A percentile compares a stretch with the other conserved stretches of the same genome.
phyloP scores from a whole-genome alignment of 2,329 filamentous ascomycete species.

The Talaromyces sp. region DNA sequence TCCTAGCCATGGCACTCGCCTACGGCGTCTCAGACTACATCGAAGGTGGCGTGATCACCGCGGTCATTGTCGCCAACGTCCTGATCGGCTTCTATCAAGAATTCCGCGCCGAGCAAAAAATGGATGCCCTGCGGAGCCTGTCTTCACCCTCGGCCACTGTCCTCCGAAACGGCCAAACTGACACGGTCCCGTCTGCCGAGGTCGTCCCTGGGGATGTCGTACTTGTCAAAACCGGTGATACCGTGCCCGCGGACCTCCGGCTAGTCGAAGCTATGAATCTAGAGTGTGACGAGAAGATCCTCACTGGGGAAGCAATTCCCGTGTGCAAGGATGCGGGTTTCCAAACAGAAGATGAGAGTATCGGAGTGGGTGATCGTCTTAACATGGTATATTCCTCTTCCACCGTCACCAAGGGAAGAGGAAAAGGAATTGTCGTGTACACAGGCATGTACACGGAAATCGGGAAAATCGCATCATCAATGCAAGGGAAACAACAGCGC shows the following conservation, averaged over 20 bases:
- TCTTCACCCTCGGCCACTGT: slow-evolving; percentile 54
- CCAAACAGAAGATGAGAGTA: slow-evolving; percentile 18
- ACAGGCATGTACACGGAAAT: slow-evolving; percentile 60
- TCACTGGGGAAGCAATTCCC: slow-evolving; percentile 59
- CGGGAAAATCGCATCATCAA: slow-evolving; percentile 54
- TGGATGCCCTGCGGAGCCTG: slow-evolving; percentile 51
- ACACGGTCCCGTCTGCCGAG: slow-evolving; percentile 50
- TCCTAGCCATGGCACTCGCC: slow-evolving; percentile 65
- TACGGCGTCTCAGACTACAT: slow-evolving; percentile 54
- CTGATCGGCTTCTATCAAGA: slow-evolving; percentile 57
- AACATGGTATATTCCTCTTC: slow-evolving; percentile 60
- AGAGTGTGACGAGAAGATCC: slow-evolving; percentile 63
- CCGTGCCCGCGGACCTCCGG: slow-evolving; percentile 55
- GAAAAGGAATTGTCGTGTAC: slow-evolving; percentile 53
- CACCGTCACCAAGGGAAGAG: slow-evolving; percentile 56
- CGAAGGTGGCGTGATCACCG: slow-evolving; percentile 55
- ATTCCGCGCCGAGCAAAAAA: slow-evolving; percentile 56
- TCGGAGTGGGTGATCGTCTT: slow-evolving; percentile 52
- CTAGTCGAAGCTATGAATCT: slow-evolving; percentile 61
- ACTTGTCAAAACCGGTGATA: slow-evolving; percentile 50
- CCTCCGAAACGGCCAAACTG: slow-evolving; percentile 51
- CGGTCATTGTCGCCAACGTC: slow-evolving; percentile 55
- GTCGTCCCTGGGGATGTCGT: slow-evolving; percentile 58
- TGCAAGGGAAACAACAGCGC: slow-evolving; percentile 48
- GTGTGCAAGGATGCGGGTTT: slow-evolving; percentile 47